Percentiles rank a stretch among this genome's conserved stretches.
These are phyloP conservation scores for Letharia lupina DNA, from an alignment of 495 filamentous ascomycete genomes.

Conservation along the genomic window DNA sequence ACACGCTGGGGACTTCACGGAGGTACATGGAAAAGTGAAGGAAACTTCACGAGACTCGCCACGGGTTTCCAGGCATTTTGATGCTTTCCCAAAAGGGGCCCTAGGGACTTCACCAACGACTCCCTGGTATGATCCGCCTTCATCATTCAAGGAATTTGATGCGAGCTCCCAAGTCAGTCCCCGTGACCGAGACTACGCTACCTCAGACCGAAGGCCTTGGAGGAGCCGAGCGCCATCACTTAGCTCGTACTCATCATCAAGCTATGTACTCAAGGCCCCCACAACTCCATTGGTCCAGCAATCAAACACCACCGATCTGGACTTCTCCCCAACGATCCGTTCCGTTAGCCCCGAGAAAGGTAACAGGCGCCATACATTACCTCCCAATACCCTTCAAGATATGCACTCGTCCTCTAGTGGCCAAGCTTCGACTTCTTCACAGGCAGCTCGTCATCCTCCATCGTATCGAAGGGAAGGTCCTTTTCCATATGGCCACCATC, in stretches of 20 bases:
- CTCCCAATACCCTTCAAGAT: conserved; percentile 45
- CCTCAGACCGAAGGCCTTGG: conserved; percentile 15
- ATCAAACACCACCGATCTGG: conserved; percentile 77
- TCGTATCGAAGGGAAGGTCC: conserved; percentile 45
- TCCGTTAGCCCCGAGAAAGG: conserved; percentile 37
- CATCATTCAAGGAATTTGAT: conserved; percentile 7
- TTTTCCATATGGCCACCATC: conserved; percentile 59
- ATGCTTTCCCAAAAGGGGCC: background rate
- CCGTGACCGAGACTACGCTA: conserved; percentile 15
- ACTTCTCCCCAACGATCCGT: conserved; percentile 44
- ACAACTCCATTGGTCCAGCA: conserved; percentile 90
- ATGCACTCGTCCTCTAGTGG: conserved; percentile 34
- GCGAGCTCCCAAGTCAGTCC: background rate
- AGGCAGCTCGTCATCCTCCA: conserved; percentile 20
- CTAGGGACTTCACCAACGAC: conserved; percentile 41
- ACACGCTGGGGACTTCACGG: conserved; percentile 81
- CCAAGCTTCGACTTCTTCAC: conserved; percentile 15
- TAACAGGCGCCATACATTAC: conserved; percentile 53
- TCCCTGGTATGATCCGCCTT: conserved; percentile 39
- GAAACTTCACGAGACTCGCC: background rate
- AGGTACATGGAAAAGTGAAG: conserved; percentile 34
- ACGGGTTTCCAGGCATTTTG: background rate
- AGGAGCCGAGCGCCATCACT: conserved; percentile 51
- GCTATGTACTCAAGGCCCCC: conserved; percentile 76
- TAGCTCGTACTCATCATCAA: conserved; percentile 70